A percentile compares a stretch with the other conserved stretches of the same genome.
Evolutionary conservation across 805 yeast species (phyloP).

Genomic region (Hanseniaspora clermontiae): DNA sequence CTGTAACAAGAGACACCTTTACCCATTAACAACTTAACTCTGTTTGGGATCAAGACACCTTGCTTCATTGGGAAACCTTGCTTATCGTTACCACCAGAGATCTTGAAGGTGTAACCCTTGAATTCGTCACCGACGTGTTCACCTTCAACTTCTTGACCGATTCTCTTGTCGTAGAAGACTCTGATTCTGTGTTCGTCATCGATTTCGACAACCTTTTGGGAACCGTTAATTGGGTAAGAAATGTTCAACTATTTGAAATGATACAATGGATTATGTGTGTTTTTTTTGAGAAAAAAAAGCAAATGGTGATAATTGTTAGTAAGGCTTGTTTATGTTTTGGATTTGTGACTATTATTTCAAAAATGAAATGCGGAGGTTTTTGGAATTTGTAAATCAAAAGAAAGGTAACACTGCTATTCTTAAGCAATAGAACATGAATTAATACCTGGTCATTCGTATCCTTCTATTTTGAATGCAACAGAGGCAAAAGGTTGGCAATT

Average conservation of each 20-base stretch:
- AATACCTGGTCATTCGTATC: no score
- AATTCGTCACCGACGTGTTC: constrained; percentile 96
- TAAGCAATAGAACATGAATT: no score
- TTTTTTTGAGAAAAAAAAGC: background rate
- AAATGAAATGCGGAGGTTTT: background rate
- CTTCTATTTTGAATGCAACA: no score
- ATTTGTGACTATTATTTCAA: background rate
- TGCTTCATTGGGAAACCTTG: constrained; percentile 99
- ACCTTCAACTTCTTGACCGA: constrained; percentile 99
- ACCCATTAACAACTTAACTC: constrained; percentile 89
- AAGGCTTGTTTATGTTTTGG: background rate
- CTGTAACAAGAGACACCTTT: constrained; percentile 98
- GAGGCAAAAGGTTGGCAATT: no score
- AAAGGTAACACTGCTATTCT: no score
- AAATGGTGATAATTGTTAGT: constrained; percentile 1
- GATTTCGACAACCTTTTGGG: constrained; percentile 93
- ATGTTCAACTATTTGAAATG: constrained; percentile 65
- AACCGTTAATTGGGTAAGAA: constrained; percentile 99
- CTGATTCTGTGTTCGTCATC: constrained; percentile 99
- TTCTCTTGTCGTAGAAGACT: constrained; percentile 97
- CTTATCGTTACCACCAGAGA: constrained; percentile 99
- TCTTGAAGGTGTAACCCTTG: constrained; percentile 98
- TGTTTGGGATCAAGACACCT: constrained; percentile 99
- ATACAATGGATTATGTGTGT: background rate
- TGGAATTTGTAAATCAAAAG: no score